These are phyloP conservation scores for Hypomyces rosellus DNA, from an alignment of 2,329 filamentous ascomycete genomes.

Conservation along the genomic window DNA sequence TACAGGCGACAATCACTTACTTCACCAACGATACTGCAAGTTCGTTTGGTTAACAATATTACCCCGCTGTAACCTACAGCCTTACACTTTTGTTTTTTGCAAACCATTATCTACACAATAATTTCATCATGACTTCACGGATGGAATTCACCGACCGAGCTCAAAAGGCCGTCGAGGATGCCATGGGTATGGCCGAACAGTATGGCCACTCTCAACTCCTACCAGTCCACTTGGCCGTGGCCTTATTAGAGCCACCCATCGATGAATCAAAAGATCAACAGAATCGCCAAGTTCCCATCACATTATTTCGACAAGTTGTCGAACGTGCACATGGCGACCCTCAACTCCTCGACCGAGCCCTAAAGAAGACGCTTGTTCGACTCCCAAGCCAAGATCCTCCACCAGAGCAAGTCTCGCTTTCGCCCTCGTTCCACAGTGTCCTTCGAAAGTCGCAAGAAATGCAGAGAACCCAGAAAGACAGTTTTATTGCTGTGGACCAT, in stretches of 20 bases:
- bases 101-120: no score
- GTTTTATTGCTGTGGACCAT: constrained; percentile 90
- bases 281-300: constrained; percentile 58
- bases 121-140: constrained; percentile 58
- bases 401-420: constrained; percentile 78
- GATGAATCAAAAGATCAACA: constrained; percentile 79
- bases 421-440: constrained; percentile 74
- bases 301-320: constrained; percentile 91
- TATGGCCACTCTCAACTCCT: constrained; percentile 88
- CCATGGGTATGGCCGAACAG: constrained; percentile 79
- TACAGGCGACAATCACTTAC: not conserved
- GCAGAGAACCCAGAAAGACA: constrained; percentile 96
- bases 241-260: constrained; percentile 67
- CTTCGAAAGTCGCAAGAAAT: constrained; percentile 80
- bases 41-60: no score
- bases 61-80: no score
- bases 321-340: constrained; percentile 90
- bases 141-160: constrained; percentile 94
- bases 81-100: no score
- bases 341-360: constrained; percentile 76
- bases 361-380: constrained; percentile 89
- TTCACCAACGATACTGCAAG: no score
- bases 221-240: constrained; percentile 82
- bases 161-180: constrained; percentile 82
- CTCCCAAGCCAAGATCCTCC: constrained; percentile 92